phyloP scores from a whole-genome alignment of 768 basidiomycete genomes.

The Podaxis sp. region DNA sequence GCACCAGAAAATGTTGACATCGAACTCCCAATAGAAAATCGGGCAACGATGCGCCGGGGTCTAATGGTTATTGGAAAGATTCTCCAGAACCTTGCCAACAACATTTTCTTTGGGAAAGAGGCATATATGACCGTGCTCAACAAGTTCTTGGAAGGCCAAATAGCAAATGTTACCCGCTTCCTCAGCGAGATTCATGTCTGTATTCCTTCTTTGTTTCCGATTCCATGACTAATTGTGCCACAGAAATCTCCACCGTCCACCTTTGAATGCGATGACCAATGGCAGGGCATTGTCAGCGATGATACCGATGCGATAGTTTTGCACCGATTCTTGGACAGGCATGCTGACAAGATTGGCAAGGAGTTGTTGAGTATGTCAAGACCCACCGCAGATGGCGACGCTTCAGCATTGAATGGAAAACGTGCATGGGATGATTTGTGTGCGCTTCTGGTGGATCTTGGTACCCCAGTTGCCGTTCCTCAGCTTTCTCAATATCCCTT shows the following conservation, averaged over 20 bases:
- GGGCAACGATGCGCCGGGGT: constrained; percentile 62
- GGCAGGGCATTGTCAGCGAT: constrained; percentile 75
- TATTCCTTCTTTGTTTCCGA: constrained; percentile 8
- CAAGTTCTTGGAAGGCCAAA: constrained; percentile 67
- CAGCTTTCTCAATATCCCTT: constrained; percentile 48
- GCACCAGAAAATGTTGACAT: constrained; percentile 84
- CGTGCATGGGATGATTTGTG: constrained; percentile 85
- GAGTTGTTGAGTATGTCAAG: constrained; percentile 75
- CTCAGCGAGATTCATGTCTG: constrained; percentile 73
- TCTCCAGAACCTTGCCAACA: constrained; percentile 92
- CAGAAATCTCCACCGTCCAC: constrained; percentile 35
- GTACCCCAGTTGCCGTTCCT: constrained; percentile 66
- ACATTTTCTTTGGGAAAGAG: constrained; percentile 91
- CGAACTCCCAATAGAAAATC: constrained; percentile 63
- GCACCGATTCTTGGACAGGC: constrained; percentile 81
- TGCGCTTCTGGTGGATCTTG: constrained; percentile 75
- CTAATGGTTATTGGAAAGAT: constrained; percentile 88
- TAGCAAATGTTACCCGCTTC: constrained; percentile 72
- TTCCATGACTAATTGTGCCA: not conserved
- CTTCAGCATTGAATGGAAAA: constrained; percentile 61
- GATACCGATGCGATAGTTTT: constrained; percentile 82
- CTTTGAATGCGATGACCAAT: constrained; percentile 67
- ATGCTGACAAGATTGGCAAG: constrained; percentile 86
- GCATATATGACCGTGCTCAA: constrained; percentile 82
- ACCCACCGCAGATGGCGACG: constrained; percentile 49